Base-by-base conservation (phyloP, 2,329 filamentous ascomycete species). In the Orbilia quercus region DNA sequence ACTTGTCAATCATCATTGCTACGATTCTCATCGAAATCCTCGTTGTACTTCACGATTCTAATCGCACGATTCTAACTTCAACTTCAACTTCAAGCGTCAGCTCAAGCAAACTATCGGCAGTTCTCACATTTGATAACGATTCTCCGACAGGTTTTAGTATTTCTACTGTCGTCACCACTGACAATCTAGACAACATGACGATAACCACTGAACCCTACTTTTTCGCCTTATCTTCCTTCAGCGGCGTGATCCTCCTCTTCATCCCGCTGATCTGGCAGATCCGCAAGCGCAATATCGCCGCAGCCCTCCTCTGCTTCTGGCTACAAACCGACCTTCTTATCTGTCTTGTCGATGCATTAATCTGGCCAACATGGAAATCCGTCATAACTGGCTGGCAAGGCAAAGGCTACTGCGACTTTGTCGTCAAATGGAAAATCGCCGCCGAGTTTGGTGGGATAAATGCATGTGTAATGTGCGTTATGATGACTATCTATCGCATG, bases 301-400 rank as follows among this genome's bases (percentile, higher is more conserved):
- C 87, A 5, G 82, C 83, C 16, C 84, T 83, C 28, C 81, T 90
- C 36, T 84, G 88, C 53, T 77, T 82, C 55, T 89, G 86, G 83
- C 80, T 85, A 59, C 79, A 85, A 22, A 66, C 87, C n/a, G 79
- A 84, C 67, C 89, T 89, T 76, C 64, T 88, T 59, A 83, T 85
- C 78, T 85, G 83, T 75, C 82, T 87, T 74, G 79, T 87, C 81
- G 90, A 91, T 77, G 82, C 87, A 1, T 78, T 89, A 54, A 84
- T 90, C 72, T 91, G 89, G 89, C 84, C 85, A 0, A 85, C 82
- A 6, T 86, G 89, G 75, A 81, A 89, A 75, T 77, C 84, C 11
- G 78, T 80, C 4, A 87, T 85, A n/a, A 63, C 45, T 1, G 67
- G 75, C 84, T 91, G 84, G 83, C 79, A 84, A 67, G 89, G 89